These are phyloP conservation scores for Alternaria burnsii DNA, from an alignment of 2,329 filamentous ascomycete species.

Conservation along the genomic window DNA sequence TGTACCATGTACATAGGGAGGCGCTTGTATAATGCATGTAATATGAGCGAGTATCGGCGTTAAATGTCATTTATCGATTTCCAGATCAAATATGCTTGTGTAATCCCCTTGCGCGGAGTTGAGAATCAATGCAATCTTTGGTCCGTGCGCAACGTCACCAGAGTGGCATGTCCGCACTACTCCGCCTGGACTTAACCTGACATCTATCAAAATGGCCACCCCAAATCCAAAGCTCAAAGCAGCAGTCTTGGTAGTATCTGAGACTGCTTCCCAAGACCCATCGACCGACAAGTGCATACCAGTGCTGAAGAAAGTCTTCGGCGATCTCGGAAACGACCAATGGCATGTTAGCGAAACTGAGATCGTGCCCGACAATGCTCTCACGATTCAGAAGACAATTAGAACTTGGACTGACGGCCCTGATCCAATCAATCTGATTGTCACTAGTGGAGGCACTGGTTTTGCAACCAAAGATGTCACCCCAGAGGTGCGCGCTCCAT, in stretches of 20 bases:
- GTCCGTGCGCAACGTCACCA: conserved; percentile 29
- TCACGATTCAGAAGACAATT: conserved; percentile 78
- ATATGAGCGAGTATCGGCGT: conserved; percentile 42
- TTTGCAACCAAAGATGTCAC: conserved; percentile 87
- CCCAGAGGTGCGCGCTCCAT: conserved; percentile 72
- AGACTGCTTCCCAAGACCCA: conserved; percentile 82
- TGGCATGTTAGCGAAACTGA: conserved; percentile 75
- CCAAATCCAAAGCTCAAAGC: conserved; percentile 65
- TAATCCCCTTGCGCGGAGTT: not conserved
- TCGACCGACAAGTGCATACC: conserved; percentile 78
- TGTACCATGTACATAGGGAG: conserved; percentile 45
- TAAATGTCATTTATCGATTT: conserved; percentile 31
- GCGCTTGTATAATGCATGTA: conserved; percentile 52
- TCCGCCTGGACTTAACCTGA: conserved; percentile 23
- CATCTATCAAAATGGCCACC: conserved; percentile 39
- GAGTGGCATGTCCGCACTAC: conserved; percentile 33
- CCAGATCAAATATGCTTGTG: not conserved
- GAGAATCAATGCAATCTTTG: conserved; percentile 13
- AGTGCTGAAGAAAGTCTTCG: conserved; percentile 74
- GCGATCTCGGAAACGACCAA: conserved; percentile 69
- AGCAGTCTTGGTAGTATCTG: conserved; percentile 87
- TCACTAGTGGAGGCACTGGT: conserved; percentile 92
- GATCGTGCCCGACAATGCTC: conserved; percentile 81
- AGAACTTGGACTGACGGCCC: conserved; percentile 75
- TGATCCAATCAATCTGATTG: conserved; percentile 72